phyloP scores from a whole-genome alignment of 2,329 filamentous ascomycete genomes.

The Colletotrichum tamarilloi region DNA sequence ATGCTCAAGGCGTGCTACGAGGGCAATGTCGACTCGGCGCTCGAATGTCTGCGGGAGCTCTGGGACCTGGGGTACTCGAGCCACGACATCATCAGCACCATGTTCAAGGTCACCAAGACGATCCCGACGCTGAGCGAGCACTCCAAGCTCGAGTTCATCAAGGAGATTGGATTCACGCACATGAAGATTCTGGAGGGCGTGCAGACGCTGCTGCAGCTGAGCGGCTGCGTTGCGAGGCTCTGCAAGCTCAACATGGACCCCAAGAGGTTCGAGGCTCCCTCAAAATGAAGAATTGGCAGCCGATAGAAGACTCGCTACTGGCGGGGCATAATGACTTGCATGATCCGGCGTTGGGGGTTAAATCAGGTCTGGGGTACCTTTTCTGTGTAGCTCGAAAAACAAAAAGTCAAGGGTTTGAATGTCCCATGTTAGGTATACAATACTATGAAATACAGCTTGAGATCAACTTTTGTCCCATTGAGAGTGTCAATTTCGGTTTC shows the following conservation, averaged over 20 bases:
- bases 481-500: background rate
- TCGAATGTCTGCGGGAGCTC: slow-evolving; percentile 88
- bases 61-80: slow-evolving; percentile 98
- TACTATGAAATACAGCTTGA: slow-evolving; percentile 17
- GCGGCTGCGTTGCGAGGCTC: slow-evolving; percentile 89
- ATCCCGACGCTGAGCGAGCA: slow-evolving; percentile 93
- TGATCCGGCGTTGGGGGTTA: slow-evolving; percentile 47
- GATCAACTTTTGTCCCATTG: background rate
- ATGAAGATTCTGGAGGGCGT: slow-evolving; percentile 99
- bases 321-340: slow-evolving; percentile 38
- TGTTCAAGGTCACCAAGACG: slow-evolving; percentile 98
- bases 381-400: slow-evolving; percentile 19
- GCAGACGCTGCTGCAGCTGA: slow-evolving; percentile 92
- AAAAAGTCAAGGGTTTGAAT: slow-evolving; percentile 3
- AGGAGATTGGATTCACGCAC: slow-evolving; percentile 98
- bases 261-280: slow-evolving; percentile 72
- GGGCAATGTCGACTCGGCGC: slow-evolving; percentile 86
- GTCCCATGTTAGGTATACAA: slow-evolving; percentile 22
- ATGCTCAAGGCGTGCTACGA: slow-evolving; percentile 99
- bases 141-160: slow-evolving; percentile 96
- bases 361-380: slow-evolving; percentile 12
- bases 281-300: slow-evolving; percentile 43
- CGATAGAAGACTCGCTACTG: background rate
- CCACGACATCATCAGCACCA: slow-evolving; percentile 98
- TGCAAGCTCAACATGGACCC: slow-evolving; percentile 98